Base-by-base conservation (phyloP, 2,329 filamentous ascomycete genomes). In the Harringtonia lauricola region DNA sequence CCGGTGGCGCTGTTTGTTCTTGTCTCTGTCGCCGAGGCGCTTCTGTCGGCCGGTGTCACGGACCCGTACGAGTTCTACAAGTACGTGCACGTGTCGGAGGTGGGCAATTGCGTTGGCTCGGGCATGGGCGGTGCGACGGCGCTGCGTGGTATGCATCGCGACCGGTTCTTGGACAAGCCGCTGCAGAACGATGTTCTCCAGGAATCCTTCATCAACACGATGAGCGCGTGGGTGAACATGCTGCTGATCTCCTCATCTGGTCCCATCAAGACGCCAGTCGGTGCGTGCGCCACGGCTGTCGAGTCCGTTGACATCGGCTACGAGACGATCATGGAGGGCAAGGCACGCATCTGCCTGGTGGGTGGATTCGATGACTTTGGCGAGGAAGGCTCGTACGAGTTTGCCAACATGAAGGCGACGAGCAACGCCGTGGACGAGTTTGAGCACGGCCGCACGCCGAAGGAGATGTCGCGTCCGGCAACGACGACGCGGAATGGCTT, bases 141-240 rank as follows among this genome's bases (percentile, higher is more conserved):
- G 55, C 76, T 98, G 52, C 83, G 88, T 57, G 90, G 90, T 56
- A 98, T 98, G 90, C 95, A 96, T 74, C 92, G 90, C 66, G 90
- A 95, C 64, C 85, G 92, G 47, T 96, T 83, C 79, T 75, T 96
- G 50, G 92, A 98, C 69, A 92, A 89, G 70, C 92, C 90, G 44
- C 78, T 98, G 40, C 94, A 98, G 67, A 98, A 96, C 68, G 92
- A 98, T 60, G 95, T 98, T 60, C 76, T 98, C 14, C 94, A 98
- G 61, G 92, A 98, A 67, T 96, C 92, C 13, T 98, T 98, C 74
- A 96, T 98, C 76, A 98, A 98, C 74, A 98, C 92, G 44, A 98
- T 98, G 90, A 83, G 86, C 55, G 92, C 92, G 15, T 98, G 92
- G 92, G 89, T 98, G 46, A 98, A 98, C 73, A 98, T 98, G 92